Conservation (phyloP, 768 basidiomycete species). For the Boletus reticulatus region DNA sequence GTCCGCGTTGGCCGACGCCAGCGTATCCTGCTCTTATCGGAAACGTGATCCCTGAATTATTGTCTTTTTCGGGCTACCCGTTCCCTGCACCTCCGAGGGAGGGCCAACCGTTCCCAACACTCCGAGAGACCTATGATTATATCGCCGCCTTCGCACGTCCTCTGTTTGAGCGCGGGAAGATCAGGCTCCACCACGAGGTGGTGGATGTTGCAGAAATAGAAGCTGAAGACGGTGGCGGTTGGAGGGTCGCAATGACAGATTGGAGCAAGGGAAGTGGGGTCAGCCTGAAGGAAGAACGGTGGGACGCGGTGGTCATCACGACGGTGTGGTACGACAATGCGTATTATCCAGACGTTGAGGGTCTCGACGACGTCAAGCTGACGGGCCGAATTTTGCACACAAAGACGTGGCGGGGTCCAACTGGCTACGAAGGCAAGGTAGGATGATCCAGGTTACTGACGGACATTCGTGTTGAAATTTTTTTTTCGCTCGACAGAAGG, state of each 20-base stretch:
- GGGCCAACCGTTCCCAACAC: constrained; percentile 30
- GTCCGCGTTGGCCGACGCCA: constrained; percentile 42
- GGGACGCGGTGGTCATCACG: constrained; percentile 51
- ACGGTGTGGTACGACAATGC: constrained; percentile 46
- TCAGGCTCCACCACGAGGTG: constrained; percentile 44
- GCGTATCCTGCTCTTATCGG: constrained; percentile 49
- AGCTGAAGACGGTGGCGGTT: constrained; percentile 28
- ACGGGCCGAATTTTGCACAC: constrained; percentile 42
- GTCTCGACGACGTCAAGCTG: constrained; percentile 36
- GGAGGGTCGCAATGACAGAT: constrained; percentile 40
- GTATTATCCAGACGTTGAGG: constrained; percentile 43
- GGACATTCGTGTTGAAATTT: not conserved
- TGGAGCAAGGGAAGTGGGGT: constrained; percentile 26
- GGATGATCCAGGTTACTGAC: not conserved
- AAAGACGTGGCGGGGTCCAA: constrained; percentile 40
- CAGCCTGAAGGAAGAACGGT: constrained; percentile 33
- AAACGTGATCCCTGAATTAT: constrained; percentile 46
- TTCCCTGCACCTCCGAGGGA: constrained; percentile 25
- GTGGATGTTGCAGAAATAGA: constrained; percentile 36
- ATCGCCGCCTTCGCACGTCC: constrained; percentile 27
- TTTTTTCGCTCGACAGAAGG: constrained; percentile 30
- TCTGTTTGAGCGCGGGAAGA: constrained; percentile 27
- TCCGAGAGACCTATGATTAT: constrained; percentile 28
- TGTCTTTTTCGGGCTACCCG: constrained; percentile 29
- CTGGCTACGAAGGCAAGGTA: constrained; percentile 36